Percentiles rank a stretch among this genome's conserved stretches.
Conservation (phyloP, 1,139 yeast genomes). For the Yamadazyma mexicana region DNA sequence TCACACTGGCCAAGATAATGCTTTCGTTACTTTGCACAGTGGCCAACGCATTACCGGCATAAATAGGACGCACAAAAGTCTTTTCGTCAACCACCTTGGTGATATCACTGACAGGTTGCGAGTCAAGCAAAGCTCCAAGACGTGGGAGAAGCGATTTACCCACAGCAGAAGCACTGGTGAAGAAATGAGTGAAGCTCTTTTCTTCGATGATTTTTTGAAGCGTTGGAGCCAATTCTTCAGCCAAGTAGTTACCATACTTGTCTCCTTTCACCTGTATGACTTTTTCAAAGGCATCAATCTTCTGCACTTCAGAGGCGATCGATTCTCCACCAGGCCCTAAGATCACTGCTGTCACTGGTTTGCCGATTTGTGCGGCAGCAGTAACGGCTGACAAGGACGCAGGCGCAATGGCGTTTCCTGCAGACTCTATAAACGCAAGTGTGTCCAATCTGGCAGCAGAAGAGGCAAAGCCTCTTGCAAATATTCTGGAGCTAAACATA, state of each 20-base stretch:
- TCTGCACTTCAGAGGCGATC: constrained; percentile 37
- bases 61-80: constrained; percentile 89
- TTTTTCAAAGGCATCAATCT: constrained; percentile 42
- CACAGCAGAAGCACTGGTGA: constrained; percentile 79
- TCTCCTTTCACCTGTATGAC: constrained; percentile 51
- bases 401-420: constrained; percentile 54
- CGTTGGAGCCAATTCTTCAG: constrained; percentile 67
- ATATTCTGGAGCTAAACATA: constrained; percentile 5
- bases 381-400: constrained; percentile 65
- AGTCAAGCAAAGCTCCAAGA: constrained; percentile 79
- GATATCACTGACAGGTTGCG: constrained; percentile 86
- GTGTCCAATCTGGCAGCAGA: constrained; percentile 42
- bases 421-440: constrained; percentile 70
- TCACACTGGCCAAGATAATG: constrained; percentile 67
- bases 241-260: constrained; percentile 56
- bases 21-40: constrained; percentile 75
- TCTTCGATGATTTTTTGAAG: constrained; percentile 47
- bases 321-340: constrained; percentile 54
- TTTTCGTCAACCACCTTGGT: constrained; percentile 62
- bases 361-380: constrained; percentile 65
- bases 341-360: constrained; percentile 63
- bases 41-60: constrained; percentile 91
- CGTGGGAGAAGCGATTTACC: constrained; percentile 90
- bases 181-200: constrained; percentile 58
- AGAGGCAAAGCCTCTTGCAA: constrained; percentile 33